phyloP scores from a whole-genome alignment of 1,284 basidiomycete genomes.

The Ceratobasidium sp. region DNA sequence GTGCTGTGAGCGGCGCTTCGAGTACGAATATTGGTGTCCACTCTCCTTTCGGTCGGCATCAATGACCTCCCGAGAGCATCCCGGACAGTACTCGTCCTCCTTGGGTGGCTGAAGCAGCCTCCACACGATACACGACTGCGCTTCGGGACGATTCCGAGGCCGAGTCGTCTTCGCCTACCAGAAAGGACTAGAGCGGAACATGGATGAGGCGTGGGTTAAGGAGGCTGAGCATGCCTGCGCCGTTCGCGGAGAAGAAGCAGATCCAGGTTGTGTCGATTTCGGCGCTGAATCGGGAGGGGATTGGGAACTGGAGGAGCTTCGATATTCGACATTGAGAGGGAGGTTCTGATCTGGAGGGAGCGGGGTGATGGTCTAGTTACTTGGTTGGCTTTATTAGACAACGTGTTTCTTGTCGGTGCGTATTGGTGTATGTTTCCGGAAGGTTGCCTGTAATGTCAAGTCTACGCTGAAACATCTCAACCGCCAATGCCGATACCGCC shows the following conservation, averaged over 20 bases:
- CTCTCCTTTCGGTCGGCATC: conserved; percentile 35
- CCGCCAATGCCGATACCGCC: too few relatives aligned
- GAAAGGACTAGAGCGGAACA: conserved; percentile 69
- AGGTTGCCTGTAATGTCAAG: too few relatives aligned
- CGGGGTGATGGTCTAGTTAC: too few relatives aligned
- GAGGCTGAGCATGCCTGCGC: conserved; percentile 77
- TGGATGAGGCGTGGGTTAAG: conserved; percentile 68
- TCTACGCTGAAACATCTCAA: too few relatives aligned
- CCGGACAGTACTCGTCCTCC: conserved; percentile 34
- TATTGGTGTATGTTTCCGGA: too few relatives aligned
- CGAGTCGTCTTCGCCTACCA: conserved; percentile 54
- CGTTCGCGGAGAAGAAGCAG: conserved; percentile 38
- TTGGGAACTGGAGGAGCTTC: conserved; percentile 40
- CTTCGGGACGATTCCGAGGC: conserved; percentile 50
- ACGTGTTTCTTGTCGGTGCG: too few relatives aligned
- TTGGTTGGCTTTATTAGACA: too few relatives aligned
- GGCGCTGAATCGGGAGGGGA: conserved; percentile 18
- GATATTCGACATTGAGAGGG: not conserved
- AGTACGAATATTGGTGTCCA: conserved; percentile 9
- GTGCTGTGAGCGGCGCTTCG: conserved; percentile 18
- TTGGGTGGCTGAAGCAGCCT: conserved; percentile 55
- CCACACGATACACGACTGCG: conserved; percentile 52
- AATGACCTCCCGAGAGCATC: conserved; percentile 27
- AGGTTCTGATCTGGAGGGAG: too few relatives aligned
- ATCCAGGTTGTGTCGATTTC: conserved; percentile 42